Conservation (phyloP, 352 stramenopile species). For the Phytophthora brassicae region DNA sequence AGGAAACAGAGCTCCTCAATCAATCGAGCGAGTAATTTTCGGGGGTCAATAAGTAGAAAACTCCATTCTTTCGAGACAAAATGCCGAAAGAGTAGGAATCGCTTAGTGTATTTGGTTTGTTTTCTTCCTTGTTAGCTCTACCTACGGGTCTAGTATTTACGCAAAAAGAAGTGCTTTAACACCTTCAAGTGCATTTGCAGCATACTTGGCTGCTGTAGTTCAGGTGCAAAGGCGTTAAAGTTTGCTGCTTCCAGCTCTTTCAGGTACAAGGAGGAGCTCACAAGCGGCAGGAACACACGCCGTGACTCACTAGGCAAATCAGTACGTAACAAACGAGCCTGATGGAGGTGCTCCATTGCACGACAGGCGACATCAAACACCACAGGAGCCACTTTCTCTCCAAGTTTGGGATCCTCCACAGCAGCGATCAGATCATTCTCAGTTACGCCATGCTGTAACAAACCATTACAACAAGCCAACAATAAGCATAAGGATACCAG, state of each 20-base stretch:
- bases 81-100: slow-evolving; percentile 26
- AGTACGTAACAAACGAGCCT: slow-evolving; percentile 57
- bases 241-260: slow-evolving; percentile 69
- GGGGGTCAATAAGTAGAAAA: slow-evolving; percentile 21
- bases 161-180: slow-evolving; percentile 80
- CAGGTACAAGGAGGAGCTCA: slow-evolving; percentile 65
- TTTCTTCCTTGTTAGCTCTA: slow-evolving; percentile 9
- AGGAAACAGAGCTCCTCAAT: slow-evolving; percentile 16
- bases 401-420: slow-evolving; percentile 56
- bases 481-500: slow-evolving; percentile 23
- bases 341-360: slow-evolving; percentile 80
- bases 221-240: slow-evolving; percentile 77
- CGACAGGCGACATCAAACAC: slow-evolving; percentile 89
- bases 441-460: slow-evolving; percentile 49
- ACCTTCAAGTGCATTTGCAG: slow-evolving; percentile 67
- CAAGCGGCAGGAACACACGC: slow-evolving; percentile 69
- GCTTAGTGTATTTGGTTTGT: slow-evolving; percentile 29
- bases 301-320: slow-evolving; percentile 56
- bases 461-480: slow-evolving; percentile 23
- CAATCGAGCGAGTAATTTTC: slow-evolving; percentile 14
- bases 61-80: slow-evolving; percentile 25
- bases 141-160: slow-evolving; percentile 61
- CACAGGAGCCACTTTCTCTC: slow-evolving; percentile 74
- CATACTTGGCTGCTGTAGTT: slow-evolving; percentile 56
- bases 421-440: slow-evolving; percentile 59